A percentile compares a stretch with the other conserved stretches of the same genome.
phyloP scores from a whole-genome alignment of 2,329 filamentous ascomycete species.

The Botrytis aclada region DNA sequence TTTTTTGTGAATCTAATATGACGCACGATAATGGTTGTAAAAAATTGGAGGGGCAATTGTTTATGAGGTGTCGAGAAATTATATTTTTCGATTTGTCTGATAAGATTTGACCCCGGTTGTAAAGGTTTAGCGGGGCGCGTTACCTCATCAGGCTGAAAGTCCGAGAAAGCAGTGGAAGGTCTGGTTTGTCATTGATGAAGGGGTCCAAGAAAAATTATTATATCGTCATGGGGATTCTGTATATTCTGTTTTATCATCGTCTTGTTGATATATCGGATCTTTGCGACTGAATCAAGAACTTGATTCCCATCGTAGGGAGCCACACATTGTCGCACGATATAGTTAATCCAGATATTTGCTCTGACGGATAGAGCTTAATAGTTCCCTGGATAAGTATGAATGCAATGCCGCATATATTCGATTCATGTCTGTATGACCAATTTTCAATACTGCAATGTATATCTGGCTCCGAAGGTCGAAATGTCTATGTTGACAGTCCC shows the following conservation, averaged over 20 bases:
- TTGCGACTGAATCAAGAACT: neutral
- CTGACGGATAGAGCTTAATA: neutral
- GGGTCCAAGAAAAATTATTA: neutral
- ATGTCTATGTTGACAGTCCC: neutral
- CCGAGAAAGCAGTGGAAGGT: slow-evolving; percentile 14
- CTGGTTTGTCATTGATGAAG: slow-evolving; percentile 14
- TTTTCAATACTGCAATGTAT: too few species aligned
- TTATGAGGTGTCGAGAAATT: slow-evolving; percentile 14
- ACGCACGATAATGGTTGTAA: slow-evolving; percentile 21
- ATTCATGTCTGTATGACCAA: neutral
- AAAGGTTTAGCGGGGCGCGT: slow-evolving; percentile 1
- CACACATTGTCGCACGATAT: neutral
- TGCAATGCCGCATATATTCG: neutral
- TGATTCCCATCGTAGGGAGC: neutral
- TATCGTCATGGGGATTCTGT: neutral
- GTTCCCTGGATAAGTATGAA: neutral
- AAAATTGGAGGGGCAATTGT: slow-evolving; percentile 27
- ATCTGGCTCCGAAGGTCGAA: neutral
- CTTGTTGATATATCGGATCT: neutral
- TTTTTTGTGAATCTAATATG: slow-evolving; percentile 3
- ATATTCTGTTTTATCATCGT: too few species aligned
- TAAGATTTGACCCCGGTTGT: slow-evolving; percentile 16
- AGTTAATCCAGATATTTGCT: neutral
- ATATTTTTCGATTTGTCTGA: slow-evolving; percentile 29
- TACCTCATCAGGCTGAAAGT: slow-evolving; percentile 24